phyloP scores from a whole-genome alignment of 2,329 filamentous ascomycete genomes.

The Monosporascus sp. region DNA sequence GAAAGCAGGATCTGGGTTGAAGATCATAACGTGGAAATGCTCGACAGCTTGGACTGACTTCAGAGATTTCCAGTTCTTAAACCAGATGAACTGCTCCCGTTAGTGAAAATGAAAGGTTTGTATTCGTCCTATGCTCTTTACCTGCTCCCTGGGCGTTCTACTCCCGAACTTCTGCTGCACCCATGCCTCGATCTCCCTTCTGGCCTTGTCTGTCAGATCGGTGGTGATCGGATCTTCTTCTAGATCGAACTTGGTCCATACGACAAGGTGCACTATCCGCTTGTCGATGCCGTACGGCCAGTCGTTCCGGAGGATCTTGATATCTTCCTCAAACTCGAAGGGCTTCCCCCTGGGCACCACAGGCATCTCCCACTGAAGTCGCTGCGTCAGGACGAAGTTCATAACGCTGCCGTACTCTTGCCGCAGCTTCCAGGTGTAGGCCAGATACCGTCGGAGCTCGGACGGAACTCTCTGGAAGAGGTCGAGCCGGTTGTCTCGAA shows the following conservation, averaged over 20 bases:
- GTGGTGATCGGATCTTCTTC: conserved; percentile 60
- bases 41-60: conserved; percentile 85
- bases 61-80: conserved; percentile 81
- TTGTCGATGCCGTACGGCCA: conserved; percentile 87
- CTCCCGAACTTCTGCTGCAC: conserved; percentile 61
- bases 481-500: conserved; percentile 63
- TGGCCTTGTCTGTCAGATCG: conserved; percentile 60
- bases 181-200: conserved; percentile 63
- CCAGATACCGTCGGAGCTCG: conserved; percentile 71
- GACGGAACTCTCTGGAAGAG: conserved; percentile 72
- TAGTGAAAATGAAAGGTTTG: conserved; percentile 1
- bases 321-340: conserved; percentile 47
- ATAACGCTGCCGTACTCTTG: conserved; percentile 69
- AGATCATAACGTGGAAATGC: conserved; percentile 93
- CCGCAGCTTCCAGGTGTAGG: conserved; percentile 60
- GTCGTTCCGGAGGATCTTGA: conserved; percentile 80
- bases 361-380: conserved; percentile 62
- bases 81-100: conserved; percentile 55
- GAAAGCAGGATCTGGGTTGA: conserved; percentile 65
- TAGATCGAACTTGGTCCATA: conserved; percentile 88
- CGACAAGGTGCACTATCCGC: conserved; percentile 75
- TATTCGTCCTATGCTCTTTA: conserved; percentile 30
- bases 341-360: conserved; percentile 29
- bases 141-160: conserved; percentile 44
- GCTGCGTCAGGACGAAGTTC: conserved; percentile 65